Base-by-base conservation (phyloP, 345 rosid species). In the Gossypium arboreum region DNA sequence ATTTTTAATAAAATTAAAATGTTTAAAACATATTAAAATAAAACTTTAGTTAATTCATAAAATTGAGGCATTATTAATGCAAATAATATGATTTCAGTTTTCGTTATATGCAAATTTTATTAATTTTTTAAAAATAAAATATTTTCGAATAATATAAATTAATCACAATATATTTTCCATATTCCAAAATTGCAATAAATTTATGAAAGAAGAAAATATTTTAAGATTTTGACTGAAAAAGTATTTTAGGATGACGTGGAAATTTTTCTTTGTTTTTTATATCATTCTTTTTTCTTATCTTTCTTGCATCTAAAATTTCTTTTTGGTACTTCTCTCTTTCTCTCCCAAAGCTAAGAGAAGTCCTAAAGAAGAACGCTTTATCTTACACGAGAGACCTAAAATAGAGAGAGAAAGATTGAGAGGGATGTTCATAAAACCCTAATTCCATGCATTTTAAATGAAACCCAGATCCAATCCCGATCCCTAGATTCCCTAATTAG, bases 341-440 rank as follows among this genome's bases (percentile, higher is more conserved):
- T 50, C 59, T 17, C 73, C 57, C 44, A 27, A 51, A 69, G 25
- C 25, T 55, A 8, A 8, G 39, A 45, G 59, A 68, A 68, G 63
- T 58, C 57, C 22, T 15, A 18, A 43, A 18, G 45, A 51, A 27
- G 73, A 51, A 17, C 4, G 20, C 72, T 68, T 34, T 25, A 20
- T 43, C 66, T 57, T 20, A 7, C 52, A 72, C 43, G 72, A 65
- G 73, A 69, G 69, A 64, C 58, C 60, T 66, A 3, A 25, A 48
- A 16, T 15, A 22, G n/a, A 22, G 64, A 62, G 71, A 64, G 17
- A 12, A 55, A 50, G 81, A 65, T 47, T 41, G 68, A 66, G 78
- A 75, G 58, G 56, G 79, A 43, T 48, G 51, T 72, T 44, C 78
- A 34, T 18, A 43, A 70, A 81, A 48, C 82, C 85, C 83, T 77